Percentiles rank a stretch among this genome's conserved stretches.
Evolutionary conservation across 2,329 filamentous ascomycete genomes (phyloP).

Genomic region (Macrophomina tecta): DNA sequence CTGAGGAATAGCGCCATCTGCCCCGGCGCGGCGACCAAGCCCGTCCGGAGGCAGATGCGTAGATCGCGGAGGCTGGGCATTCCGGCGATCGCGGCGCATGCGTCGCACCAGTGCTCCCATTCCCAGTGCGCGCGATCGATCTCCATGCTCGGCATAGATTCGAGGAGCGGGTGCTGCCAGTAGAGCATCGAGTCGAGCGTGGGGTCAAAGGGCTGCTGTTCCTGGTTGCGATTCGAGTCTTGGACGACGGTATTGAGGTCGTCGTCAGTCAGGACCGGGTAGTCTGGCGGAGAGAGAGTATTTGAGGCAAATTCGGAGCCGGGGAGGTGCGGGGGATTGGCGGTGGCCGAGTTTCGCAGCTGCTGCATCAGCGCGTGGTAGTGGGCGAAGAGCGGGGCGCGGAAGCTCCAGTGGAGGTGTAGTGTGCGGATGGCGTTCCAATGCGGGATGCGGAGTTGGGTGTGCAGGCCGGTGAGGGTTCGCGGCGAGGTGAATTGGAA

Average conservation of each 20-base stretch:
- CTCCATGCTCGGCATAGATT: constrained; percentile 6
- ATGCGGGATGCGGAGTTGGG: not conserved
- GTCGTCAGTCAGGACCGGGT: not conserved
- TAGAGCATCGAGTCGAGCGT: constrained; percentile 17
- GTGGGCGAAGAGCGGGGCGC: constrained; percentile 18
- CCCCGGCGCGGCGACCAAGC: not conserved
- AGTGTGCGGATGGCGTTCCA: constrained; percentile 25
- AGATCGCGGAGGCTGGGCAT: constrained; percentile 19
- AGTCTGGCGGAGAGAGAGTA: not conserved
- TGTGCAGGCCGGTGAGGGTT: constrained; percentile 15
- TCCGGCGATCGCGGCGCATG: not conserved
- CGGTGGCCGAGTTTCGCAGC: not conserved
- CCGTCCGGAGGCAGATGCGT: constrained; percentile 6
- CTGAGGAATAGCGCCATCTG: constrained; percentile 16
- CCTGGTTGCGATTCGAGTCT: not conserved
- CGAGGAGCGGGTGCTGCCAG: constrained; percentile 22
- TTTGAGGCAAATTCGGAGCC: not conserved
- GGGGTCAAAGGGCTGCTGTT: not conserved
- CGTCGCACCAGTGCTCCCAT: constrained; percentile 20
- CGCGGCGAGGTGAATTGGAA: constrained; percentile 26
- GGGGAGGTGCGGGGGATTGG: too few relatives aligned
- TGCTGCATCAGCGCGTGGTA: constrained; percentile 11
- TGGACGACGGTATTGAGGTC: not conserved
- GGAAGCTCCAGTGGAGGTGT: constrained; percentile 27
- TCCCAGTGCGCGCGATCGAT: constrained; percentile 19